Evolutionary conservation across 805 yeast species (phyloP), one percentile per base, ranked within the genome.

Genomic region (Saturnispora zaruensis): DNA sequence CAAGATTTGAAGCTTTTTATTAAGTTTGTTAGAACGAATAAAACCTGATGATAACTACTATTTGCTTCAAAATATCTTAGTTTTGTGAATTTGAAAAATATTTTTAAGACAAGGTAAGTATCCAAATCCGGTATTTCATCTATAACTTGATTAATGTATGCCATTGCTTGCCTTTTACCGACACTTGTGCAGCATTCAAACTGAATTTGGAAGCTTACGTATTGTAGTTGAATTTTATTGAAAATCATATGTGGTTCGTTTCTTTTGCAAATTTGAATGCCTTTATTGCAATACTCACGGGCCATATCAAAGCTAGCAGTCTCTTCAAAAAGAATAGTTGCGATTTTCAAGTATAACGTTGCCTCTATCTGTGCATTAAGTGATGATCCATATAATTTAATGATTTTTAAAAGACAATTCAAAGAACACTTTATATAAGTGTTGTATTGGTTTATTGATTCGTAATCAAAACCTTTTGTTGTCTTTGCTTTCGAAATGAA

Each of bases 221-320:
- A 57, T 48, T 72, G 76, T 14, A 68, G 52, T 41, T 61, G 56
- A 30, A 72, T 60, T 40, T 59, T 60, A 23, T 62, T 37, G 6
- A 53, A 41, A 3, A 52, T 47, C 18, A 53, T 26, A 6, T 63
- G 51, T 33, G 65, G 55, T 52, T 65, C 58, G n/a, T 56, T 52
- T 32, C 56, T 51, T 18, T 51, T 32, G 24, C 59, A 55, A 28
- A 62, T 43, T 32, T 61, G 59, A 52, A 68, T 28, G 56, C 66
- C 62, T 60, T 58, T 57, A 18, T 51, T 48, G 44, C 65, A 58
- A 44, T 59, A 69, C 9, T 66, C 68, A 14, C 72, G 72, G 0
- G 81, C 81, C 36, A 62, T 54, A 26, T 67, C 67, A 16, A 62
- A 53, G 53, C 70, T 68, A 3, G 60, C 61, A 0, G 80, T 76